phyloP scores from a whole-genome alignment of 306 rosid species.

The Lupinus albus region DNA sequence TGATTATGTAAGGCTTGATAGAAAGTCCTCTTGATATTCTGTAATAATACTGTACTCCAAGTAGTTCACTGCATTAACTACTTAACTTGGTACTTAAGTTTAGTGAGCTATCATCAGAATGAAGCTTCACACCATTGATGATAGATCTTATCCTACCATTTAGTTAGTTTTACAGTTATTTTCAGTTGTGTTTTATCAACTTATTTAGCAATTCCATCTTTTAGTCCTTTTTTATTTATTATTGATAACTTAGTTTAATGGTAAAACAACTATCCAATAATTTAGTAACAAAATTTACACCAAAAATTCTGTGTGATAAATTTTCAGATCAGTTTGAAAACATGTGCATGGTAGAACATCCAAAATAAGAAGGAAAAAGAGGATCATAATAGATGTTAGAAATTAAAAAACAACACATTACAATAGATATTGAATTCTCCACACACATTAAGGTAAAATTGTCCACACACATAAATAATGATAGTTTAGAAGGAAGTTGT shows the following conservation, averaged over 20 bases:
- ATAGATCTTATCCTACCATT: too few relatives aligned
- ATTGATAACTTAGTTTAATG: too few relatives aligned
- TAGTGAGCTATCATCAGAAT: neutral
- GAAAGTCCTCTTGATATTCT: neutral
- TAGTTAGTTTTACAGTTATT: too few relatives aligned
- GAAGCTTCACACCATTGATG: too few relatives aligned
- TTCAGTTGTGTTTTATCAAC: too few relatives aligned
- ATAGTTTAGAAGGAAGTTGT: neutral
- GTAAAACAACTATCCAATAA: too few relatives aligned
- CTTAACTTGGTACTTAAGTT: neutral
- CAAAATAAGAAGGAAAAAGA: neutral
- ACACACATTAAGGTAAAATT: conserved; percentile 21
- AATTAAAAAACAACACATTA: neutral
- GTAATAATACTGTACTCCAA: neutral
- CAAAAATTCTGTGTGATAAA: too few relatives aligned
- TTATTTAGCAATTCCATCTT: too few relatives aligned
- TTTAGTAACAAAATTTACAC: too few relatives aligned
- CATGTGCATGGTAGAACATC: too few relatives aligned
- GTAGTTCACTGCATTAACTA: neutral
- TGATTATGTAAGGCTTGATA: neutral
- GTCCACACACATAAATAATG: neutral
- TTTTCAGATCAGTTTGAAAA: neutral
- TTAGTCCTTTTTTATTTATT: too few relatives aligned
- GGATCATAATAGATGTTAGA: neutral
- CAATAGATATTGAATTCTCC: neutral